Base-by-base conservation (phyloP, 1,139 yeast genomes). In the Candida pseudoviswanathii region DNA sequence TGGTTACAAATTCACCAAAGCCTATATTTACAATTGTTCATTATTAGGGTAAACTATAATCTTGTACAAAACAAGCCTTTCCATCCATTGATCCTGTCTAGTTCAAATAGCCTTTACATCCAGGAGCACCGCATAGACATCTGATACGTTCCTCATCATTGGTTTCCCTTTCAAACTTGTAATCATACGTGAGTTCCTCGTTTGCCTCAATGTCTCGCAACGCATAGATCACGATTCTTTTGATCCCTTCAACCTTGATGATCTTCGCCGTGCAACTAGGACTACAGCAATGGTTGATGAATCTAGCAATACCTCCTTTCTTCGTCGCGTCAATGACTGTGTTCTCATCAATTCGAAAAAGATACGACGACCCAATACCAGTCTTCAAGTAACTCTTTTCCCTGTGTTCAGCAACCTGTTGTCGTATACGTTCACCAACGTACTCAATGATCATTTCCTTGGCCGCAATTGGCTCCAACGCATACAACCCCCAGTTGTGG, bases 251-350 rank as follows among this genome's bases (percentile, higher is more conserved):
- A 34, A 91, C 97, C 64, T 91, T 91, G 63, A 94, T 92, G 64
- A 94, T 91, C 65, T 92, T 94, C 2, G 99, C 98, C 0, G 96
- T 91, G 69, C 99, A 94, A 58, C 96, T 91, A 2, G 99, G 99
- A 52, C 87, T 89, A 70, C 99, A 94, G 65, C 97, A 90, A 67
- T 95, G 99, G 63, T 95, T 94, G 65, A 94, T 94, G 62, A 95
- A 94, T 54, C 97, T 73, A 0, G 99, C 99, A 59, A 92, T 91
- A 3, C 97, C 97, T 36, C 99, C 99, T 56, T 87, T 89, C 63
- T 92, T 92, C 1, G 99, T 94, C 2, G 99, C 99, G 70, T 95
- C 99, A 50, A 95, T 88, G 5, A 95, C 98, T 0, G 96, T 89
- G 57, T 89, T 87, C 61, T 92, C 97, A 65, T 94, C 99, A 50